Conservation (phyloP, 2,329 filamentous ascomycete genomes). For the Venturia asperata region DNA sequence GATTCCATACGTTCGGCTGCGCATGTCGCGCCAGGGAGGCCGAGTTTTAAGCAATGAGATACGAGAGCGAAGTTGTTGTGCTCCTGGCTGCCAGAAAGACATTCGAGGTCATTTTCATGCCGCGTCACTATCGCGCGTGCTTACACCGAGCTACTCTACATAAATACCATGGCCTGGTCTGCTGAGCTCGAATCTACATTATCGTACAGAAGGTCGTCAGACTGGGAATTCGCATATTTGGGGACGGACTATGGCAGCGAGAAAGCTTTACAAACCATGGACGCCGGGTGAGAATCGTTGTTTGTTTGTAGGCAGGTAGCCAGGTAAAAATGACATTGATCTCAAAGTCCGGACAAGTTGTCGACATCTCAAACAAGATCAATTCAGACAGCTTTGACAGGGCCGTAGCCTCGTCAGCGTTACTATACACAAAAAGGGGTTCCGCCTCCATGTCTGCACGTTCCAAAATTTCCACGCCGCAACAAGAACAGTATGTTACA, state of each 20-base stretch:
- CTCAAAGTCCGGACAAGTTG: background rate
- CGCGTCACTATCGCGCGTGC: background rate
- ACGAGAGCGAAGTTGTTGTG: background rate
- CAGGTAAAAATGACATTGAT: too few relatives aligned
- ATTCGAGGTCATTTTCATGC: background rate
- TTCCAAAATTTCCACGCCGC: background rate
- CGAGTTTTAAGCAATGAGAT: background rate
- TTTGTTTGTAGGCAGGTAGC: background rate
- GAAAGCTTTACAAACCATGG: background rate
- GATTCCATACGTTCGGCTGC: constrained; percentile 10
- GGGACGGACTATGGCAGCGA: too few relatives aligned
- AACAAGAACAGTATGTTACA: background rate
- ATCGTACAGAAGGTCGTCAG: too few relatives aligned
- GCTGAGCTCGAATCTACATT: too few relatives aligned
- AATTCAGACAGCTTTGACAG: constrained; percentile 9
- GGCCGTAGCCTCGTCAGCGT: constrained; percentile 8
- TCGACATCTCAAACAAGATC: background rate
- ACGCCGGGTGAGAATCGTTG: background rate
- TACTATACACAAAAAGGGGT: constrained; percentile 7
- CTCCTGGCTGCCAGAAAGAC: background rate
- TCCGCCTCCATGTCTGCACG: background rate
- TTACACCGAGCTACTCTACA: background rate
- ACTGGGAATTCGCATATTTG: too few relatives aligned
- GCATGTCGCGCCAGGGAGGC: background rate
- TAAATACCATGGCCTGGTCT: background rate